Evolutionary conservation across 2,329 filamentous ascomycete genomes (phyloP).

Genomic region (Fusarium devonianum): DNA sequence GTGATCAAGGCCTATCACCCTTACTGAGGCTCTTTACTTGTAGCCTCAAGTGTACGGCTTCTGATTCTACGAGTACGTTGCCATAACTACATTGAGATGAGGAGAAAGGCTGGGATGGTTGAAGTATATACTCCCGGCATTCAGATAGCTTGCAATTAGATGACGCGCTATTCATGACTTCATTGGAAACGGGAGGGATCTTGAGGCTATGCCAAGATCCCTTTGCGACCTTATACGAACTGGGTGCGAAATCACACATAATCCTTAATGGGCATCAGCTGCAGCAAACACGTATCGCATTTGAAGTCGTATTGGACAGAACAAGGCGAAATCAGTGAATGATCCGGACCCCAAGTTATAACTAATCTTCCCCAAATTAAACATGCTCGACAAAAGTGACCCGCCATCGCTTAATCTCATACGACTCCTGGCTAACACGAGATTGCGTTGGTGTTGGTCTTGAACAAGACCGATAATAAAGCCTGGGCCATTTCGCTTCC

Average conservation of each 20-base stretch:
- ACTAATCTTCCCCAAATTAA: no score
- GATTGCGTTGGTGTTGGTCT: no score
- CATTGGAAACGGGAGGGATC: conserved; percentile 16
- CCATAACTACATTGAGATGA: conserved; percentile 22
- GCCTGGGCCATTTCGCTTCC: no score
- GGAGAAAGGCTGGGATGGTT: conserved; percentile 28
- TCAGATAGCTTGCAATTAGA: conserved; percentile 28
- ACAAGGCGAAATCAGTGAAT: background rate
- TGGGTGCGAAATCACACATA: no score
- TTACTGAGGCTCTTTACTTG: conserved; percentile 1
- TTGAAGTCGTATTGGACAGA: background rate
- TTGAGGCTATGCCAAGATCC: no score
- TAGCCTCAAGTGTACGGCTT: conserved; percentile 7
- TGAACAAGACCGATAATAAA: no score
- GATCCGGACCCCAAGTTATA: no score
- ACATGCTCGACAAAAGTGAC: no score
- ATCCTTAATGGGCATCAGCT: no score
- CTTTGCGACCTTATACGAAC: no score
- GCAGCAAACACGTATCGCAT: conserved; percentile 14
- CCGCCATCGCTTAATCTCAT: no score
- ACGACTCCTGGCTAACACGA: no score
- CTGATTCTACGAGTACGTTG: conserved; percentile 15
- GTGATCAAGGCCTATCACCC: conserved; percentile 13
- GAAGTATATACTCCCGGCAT: conserved; percentile 33
- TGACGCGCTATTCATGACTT: conserved; percentile 16